phyloP scores from a whole-genome alignment of 75 land plant genomes.

The Pseudotsuga menziesii region DNA sequence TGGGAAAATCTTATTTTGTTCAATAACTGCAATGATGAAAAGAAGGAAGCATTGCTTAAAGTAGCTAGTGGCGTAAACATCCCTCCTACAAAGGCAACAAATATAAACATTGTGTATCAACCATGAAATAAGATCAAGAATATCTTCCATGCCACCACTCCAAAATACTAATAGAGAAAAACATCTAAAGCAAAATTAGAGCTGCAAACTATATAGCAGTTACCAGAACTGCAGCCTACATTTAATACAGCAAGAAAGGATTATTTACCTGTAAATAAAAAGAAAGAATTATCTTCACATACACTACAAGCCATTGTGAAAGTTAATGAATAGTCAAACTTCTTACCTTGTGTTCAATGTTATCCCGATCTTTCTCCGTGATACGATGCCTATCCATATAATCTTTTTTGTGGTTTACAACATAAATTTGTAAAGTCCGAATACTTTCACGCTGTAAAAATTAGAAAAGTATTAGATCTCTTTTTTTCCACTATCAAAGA shows the following conservation, averaged over 20 bases:
- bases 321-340: neutral
- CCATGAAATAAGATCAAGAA: neutral
- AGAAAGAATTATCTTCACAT: neutral
- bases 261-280: neutral
- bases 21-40: neutral
- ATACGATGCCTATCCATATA: constrained; percentile 82
- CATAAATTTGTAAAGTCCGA: constrained; percentile 58
- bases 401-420: constrained; percentile 72
- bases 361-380: constrained; percentile 91
- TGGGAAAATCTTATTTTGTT: neutral
- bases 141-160: neutral
- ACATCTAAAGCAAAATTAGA: neutral
- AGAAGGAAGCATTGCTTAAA: neutral
- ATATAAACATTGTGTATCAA: neutral
- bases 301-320: neutral
- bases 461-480: neutral
- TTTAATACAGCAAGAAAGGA: neutral
- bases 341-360: constrained; percentile 92
- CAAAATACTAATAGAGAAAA: neutral
- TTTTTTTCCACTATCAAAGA: too few species aligned
- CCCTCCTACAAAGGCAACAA: neutral
- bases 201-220: neutral
- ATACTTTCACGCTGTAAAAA: constrained; percentile 70
- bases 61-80: neutral
- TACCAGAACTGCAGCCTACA: neutral